These are phyloP conservation scores for Fragaria vesca DNA, from an alignment of 306 rosid genomes.

Conservation along the genomic window DNA sequence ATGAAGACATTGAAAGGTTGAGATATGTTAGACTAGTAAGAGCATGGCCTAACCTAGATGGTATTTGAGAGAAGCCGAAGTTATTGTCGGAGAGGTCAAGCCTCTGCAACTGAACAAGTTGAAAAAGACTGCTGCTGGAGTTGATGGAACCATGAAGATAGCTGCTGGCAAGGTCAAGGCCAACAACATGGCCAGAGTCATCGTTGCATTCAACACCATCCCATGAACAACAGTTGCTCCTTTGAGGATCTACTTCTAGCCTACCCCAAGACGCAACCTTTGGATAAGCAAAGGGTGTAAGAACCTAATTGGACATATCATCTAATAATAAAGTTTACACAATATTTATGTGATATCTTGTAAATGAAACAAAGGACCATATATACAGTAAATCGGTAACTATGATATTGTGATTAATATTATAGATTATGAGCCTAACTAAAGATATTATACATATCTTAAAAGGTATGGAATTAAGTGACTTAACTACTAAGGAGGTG, in stretches of 20 bases:
- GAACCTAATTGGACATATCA: too few species aligned
- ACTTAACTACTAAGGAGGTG: too few species aligned
- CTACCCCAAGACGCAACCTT: constrained; percentile 13
- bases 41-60: neutral
- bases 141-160: constrained; percentile 19
- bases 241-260: neutral
- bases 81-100: constrained; percentile 27
- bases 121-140: constrained; percentile 19
- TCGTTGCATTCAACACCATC: constrained; percentile 15
- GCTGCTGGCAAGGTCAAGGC: constrained; percentile 20
- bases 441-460: too few species aligned
- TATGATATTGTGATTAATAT: too few species aligned
- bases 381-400: too few species aligned
- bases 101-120: constrained; percentile 6
- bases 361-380: too few species aligned
- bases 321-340: too few species aligned
- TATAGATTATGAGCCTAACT: too few species aligned
- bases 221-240: constrained; percentile 18
- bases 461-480: too few species aligned
- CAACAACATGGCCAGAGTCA: constrained; percentile 13
- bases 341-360: too few species aligned
- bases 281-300: constrained; percentile 7
- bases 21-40: constrained; percentile 3
- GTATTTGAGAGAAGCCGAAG: constrained; percentile 27
- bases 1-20: neutral